These are phyloP conservation scores for Neurospora tetrasperma DNA, from an alignment of 495 filamentous ascomycete species.

Conservation along the genomic window DNA sequence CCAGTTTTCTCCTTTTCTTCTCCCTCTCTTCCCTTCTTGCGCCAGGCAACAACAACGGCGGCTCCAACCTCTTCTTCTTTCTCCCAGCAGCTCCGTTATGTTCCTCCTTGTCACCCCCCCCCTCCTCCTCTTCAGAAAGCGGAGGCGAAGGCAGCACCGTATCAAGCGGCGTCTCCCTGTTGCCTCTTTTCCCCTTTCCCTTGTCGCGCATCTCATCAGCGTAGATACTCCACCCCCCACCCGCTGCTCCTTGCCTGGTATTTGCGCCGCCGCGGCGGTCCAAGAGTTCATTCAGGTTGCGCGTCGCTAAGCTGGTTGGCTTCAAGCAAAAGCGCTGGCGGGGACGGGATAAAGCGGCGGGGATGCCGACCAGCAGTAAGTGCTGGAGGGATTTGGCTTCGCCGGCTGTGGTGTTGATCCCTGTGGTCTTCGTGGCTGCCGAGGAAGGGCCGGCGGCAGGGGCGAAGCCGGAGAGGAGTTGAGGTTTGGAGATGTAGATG, in stretches of 20 bases:
- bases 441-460: background rate
- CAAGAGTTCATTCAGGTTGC: slow-evolving; percentile 56
- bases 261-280: slow-evolving; percentile 43
- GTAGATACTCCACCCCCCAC: slow-evolving; percentile 72
- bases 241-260: slow-evolving; percentile 31
- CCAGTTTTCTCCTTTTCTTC: slow-evolving; percentile 31
- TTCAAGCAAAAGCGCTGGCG: slow-evolving; percentile 58
- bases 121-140: slow-evolving; percentile 20
- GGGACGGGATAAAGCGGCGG: slow-evolving; percentile 63
- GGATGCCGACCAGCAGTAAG: slow-evolving; percentile 63
- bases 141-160: slow-evolving; percentile 30
- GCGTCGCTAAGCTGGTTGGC: slow-evolving; percentile 54
- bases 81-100: background rate
- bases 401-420: slow-evolving; percentile 12
- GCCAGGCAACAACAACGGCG: slow-evolving; percentile 12
- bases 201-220: slow-evolving; percentile 40
- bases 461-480: slow-evolving; percentile 18
- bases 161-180: slow-evolving; percentile 45
- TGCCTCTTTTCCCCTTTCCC: slow-evolving; percentile 18
- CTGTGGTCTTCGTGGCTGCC: background rate
- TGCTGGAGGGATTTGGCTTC: slow-evolving; percentile 55
- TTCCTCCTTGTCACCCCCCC: background rate
- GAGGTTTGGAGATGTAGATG: slow-evolving; percentile 55
- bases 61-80: slow-evolving; percentile 6
- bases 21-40: slow-evolving; percentile 24